phyloP scores from a whole-genome alignment of 2,329 filamentous ascomycete species.

The Cercospora nicotianae region DNA sequence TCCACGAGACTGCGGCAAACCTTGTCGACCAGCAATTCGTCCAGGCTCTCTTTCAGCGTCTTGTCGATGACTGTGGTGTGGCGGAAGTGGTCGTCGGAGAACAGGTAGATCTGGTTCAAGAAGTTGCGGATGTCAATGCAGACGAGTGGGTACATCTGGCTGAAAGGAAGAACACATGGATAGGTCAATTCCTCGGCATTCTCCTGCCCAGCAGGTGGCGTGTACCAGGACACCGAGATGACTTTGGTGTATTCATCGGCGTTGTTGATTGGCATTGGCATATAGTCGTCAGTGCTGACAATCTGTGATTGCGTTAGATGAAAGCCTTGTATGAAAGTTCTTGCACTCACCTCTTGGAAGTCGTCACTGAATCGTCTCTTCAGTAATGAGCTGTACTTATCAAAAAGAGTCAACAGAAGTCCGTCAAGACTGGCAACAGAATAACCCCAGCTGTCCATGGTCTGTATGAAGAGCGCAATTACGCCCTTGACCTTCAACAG shows the following conservation, averaged over 20 bases:
- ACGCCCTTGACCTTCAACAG: constrained; percentile 93
- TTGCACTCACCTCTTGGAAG: constrained; percentile 74
- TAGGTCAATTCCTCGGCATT: constrained; percentile 72
- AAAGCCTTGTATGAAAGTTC: not conserved
- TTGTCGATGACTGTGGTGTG: constrained; percentile 88
- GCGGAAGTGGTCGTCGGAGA: constrained; percentile 93
- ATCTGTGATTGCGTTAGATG: constrained; percentile 46
- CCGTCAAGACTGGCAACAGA: constrained; percentile 77
- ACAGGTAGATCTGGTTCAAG: constrained; percentile 96
- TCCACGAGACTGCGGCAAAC: constrained; percentile 90
- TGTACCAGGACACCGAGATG: constrained; percentile 94
- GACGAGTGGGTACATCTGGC: constrained; percentile 97
- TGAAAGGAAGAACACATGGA: constrained; percentile 94
- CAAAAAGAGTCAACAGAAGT: constrained; percentile 84
- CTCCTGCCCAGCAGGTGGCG: constrained; percentile 65
- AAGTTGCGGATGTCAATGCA: constrained; percentile 99
- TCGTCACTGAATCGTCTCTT: constrained; percentile 92
- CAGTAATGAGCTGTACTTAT: constrained; percentile 88
- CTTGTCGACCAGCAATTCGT: constrained; percentile 88
- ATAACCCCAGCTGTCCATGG: constrained; percentile 96
- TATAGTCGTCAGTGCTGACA: constrained; percentile 93
- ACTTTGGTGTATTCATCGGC: constrained; percentile 93
- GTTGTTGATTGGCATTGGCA: constrained; percentile 97
- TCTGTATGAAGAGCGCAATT: constrained; percentile 92
- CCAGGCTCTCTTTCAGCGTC: constrained; percentile 82